Conservation (phyloP, 352 stramenopile species). For the Pilasporangium apinafurcum region DNA sequence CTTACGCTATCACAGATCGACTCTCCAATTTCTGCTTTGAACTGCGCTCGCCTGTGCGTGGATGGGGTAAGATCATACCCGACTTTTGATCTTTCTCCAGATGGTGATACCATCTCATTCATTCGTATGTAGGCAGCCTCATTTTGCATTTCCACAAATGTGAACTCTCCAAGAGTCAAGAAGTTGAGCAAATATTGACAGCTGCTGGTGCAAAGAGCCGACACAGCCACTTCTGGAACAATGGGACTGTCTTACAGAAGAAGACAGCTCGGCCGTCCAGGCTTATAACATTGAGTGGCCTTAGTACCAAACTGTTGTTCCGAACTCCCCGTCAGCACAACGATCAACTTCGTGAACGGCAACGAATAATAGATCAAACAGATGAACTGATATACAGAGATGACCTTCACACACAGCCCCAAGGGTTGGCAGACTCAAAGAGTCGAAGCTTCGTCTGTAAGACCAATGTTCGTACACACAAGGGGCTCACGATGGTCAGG, state of each 20-base stretch:
- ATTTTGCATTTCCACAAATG: constrained; percentile 73
- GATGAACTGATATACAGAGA: no score
- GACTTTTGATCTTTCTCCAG: background rate
- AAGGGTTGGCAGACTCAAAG: constrained; percentile 8
- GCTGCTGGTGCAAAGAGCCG: constrained; percentile 27
- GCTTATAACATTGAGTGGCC: constrained; percentile 7
- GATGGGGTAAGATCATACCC: constrained; percentile 38
- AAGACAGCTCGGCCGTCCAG: constrained; percentile 2
- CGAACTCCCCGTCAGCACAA: background rate
- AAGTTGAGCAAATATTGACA: constrained; percentile 56
- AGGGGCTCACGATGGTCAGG: constrained; percentile 19
- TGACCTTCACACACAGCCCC: no score
- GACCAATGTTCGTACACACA: constrained; percentile 8
- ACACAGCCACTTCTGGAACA: constrained; percentile 5
- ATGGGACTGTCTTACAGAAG: background rate
- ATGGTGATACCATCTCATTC: background rate
- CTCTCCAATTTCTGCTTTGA: constrained; percentile 75
- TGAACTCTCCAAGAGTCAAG: constrained; percentile 23
- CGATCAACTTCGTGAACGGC: no score
- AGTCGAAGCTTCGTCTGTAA: constrained; percentile 24
- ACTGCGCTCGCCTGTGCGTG: constrained; percentile 44
- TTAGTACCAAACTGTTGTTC: constrained; percentile 7
- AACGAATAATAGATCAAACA: no score
- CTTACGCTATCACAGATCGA: constrained; percentile 53
- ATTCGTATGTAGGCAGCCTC: constrained; percentile 37